A percentile compares a stretch with the other conserved stretches of the same genome.
Evolutionary conservation across 805 yeast genomes (phyloP).

Genomic region (Suhomyces vadensis): DNA sequence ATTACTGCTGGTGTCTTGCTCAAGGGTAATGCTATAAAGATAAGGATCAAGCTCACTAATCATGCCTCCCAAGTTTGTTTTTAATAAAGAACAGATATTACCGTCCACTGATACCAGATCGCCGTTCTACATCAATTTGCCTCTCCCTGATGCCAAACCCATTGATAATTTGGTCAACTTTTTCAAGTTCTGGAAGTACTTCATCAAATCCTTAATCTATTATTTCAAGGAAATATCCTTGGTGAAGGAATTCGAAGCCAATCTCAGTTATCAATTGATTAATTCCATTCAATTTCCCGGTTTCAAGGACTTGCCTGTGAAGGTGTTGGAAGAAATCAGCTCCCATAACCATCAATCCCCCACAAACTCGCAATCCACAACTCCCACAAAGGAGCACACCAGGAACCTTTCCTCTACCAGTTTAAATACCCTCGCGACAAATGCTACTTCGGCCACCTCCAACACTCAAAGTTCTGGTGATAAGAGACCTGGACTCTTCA

Average conservation of each 20-base stretch:
- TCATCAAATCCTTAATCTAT: slow-evolving; percentile 37
- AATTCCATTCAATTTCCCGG: slow-evolving; percentile 43
- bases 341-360: background rate
- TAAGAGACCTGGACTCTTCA: slow-evolving; percentile 24
- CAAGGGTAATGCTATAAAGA: slow-evolving; percentile 4
- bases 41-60: background rate
- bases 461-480: slow-evolving; percentile 1
- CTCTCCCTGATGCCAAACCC: slow-evolving; percentile 39
- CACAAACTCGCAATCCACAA: slow-evolving; percentile 3
- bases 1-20: too few species aligned
- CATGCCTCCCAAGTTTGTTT: slow-evolving; percentile 8
- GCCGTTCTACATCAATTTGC: slow-evolving; percentile 43
- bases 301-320: slow-evolving; percentile 42
- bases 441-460: background rate
- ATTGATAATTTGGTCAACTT: slow-evolving; percentile 38
- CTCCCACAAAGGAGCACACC: slow-evolving; percentile 12
- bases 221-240: slow-evolving; percentile 46
- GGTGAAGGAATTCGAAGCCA: slow-evolving; percentile 45
- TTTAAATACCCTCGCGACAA: background rate
- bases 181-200: slow-evolving; percentile 43
- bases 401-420: slow-evolving; percentile 2
- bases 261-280: slow-evolving; percentile 39
- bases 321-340: slow-evolving; percentile 8
- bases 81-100: slow-evolving; percentile 19
- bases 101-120: slow-evolving; percentile 36